These are phyloP conservation scores for Eucalyptus curtisii DNA, from an alignment of 345 rosid genomes.

Conservation along the genomic window DNA sequence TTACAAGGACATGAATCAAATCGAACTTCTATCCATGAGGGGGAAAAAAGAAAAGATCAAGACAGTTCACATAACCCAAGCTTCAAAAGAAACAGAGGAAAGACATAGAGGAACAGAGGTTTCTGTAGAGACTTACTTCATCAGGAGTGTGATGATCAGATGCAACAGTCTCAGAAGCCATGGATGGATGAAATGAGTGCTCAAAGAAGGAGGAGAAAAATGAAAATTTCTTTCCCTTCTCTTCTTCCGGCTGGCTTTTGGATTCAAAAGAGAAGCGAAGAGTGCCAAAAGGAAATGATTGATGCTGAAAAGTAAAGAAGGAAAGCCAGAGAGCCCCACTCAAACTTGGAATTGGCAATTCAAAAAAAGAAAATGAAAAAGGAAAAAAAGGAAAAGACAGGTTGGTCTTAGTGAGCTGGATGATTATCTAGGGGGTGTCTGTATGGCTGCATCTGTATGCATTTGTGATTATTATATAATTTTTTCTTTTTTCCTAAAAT, in stretches of 20 bases:
- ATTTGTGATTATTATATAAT: background rate
- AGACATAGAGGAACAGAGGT: background rate
- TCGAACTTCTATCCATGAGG: background rate
- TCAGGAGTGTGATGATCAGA: constrained; percentile 3
- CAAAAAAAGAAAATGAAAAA: background rate
- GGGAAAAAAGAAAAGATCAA: background rate
- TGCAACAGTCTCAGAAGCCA: constrained; percentile 14
- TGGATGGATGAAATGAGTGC: background rate
- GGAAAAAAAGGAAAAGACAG: background rate
- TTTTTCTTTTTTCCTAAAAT: background rate
- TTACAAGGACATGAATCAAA: background rate
- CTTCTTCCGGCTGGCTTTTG: background rate
- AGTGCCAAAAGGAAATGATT: background rate
- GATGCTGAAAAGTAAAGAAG: background rate
- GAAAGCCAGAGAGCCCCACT: background rate
- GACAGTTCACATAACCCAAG: background rate
- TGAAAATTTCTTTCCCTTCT: background rate
- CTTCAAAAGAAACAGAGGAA: background rate
- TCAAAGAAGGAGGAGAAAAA: background rate
- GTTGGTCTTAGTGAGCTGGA: constrained; percentile 3
- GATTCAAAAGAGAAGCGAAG: background rate
- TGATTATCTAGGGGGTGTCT: background rate
- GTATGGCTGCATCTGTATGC: background rate
- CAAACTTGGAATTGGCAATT: background rate
- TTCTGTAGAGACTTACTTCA: constrained; percentile 1